These are phyloP conservation scores for Trichoderma koningiopsis DNA, from an alignment of 2,329 filamentous ascomycete species.

Conservation along the genomic window DNA sequence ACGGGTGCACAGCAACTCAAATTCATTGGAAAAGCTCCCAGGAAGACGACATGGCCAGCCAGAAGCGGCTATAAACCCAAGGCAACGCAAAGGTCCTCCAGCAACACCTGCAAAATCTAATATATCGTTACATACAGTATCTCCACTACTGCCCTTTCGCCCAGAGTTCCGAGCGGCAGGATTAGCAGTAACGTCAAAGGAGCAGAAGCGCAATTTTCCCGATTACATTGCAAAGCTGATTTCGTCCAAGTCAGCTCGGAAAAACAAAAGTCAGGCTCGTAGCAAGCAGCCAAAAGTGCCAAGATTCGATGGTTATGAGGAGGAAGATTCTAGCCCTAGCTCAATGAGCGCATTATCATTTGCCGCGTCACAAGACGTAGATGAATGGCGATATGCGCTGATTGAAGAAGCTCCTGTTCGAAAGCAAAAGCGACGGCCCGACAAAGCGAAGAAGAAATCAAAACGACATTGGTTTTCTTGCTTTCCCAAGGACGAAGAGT, in stretches of 20 bases:
- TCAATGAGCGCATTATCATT: conserved; percentile 40
- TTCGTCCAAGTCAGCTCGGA: conserved; percentile 23
- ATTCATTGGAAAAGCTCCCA: conserved; percentile 43
- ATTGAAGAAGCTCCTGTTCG: conserved; percentile 36
- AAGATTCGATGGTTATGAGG: conserved; percentile 38
- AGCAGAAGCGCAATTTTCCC: conserved; percentile 43
- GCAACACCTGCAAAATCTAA: conserved; percentile 46
- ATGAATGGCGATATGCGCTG: conserved; percentile 40
- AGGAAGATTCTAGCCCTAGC: conserved; percentile 30
- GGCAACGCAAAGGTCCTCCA: conserved; percentile 43
- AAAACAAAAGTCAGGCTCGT: not conserved
- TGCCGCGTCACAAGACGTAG: conserved; percentile 34
- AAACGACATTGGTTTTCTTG: conserved; percentile 37
- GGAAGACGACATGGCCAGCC: conserved; percentile 37
- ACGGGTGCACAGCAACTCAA: conserved; percentile 47
- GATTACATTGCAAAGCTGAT: conserved; percentile 28
- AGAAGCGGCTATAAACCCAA: conserved; percentile 41
- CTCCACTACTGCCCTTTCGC: conserved; percentile 56
- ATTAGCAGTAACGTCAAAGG: conserved; percentile 56
- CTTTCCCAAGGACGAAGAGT: conserved; percentile 31
- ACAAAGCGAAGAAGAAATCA: conserved; percentile 24
- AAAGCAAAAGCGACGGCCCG: conserved; percentile 28
- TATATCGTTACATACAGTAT: conserved; percentile 53
- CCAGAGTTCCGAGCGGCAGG: conserved; percentile 57
- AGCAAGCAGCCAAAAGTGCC: conserved; percentile 25